A percentile compares a stretch with the other conserved stretches of the same genome.
These are phyloP conservation scores for Royoungia palumana DNA, from an alignment of 768 basidiomycete genomes.

Conservation along the genomic window DNA sequence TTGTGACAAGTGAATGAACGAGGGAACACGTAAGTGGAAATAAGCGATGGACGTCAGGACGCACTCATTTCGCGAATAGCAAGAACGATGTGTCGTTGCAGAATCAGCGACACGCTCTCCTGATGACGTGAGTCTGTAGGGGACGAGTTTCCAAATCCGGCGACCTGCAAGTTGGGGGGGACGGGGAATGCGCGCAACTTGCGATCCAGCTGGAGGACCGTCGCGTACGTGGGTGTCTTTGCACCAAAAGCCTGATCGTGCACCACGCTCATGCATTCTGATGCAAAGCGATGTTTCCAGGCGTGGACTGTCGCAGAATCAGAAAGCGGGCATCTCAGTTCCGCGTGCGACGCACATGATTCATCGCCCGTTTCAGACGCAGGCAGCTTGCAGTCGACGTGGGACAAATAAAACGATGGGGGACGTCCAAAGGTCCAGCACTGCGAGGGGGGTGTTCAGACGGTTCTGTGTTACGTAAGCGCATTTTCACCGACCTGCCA, in stretches of 20 bases:
- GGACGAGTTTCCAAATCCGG: constrained; percentile 57
- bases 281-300: constrained; percentile 69
- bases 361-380: constrained; percentile 49
- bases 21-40: not conserved
- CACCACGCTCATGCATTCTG: constrained; percentile 65
- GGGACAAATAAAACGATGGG: constrained; percentile 62
- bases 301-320: constrained; percentile 44
- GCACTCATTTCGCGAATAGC: constrained; percentile 68
- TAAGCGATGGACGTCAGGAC: constrained; percentile 23
- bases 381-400: constrained; percentile 66
- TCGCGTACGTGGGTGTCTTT: constrained; percentile 64
- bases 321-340: not conserved
- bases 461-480: constrained; percentile 4
- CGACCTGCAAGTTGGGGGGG: constrained; percentile 61
- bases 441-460: constrained; percentile 41
- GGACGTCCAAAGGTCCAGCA: constrained; percentile 69
- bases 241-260: constrained; percentile 73
- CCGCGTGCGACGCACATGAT: constrained; percentile 42
- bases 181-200: constrained; percentile 68
- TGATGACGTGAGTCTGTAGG: constrained; percentile 39
- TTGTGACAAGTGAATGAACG: not conserved
- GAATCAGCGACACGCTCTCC: constrained; percentile 40
- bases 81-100: constrained; percentile 66
- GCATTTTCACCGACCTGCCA: constrained; percentile 28
- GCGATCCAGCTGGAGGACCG: constrained; percentile 63